phyloP scores from a whole-genome alignment of 345 rosid genomes.

The Pistacia vera region DNA sequence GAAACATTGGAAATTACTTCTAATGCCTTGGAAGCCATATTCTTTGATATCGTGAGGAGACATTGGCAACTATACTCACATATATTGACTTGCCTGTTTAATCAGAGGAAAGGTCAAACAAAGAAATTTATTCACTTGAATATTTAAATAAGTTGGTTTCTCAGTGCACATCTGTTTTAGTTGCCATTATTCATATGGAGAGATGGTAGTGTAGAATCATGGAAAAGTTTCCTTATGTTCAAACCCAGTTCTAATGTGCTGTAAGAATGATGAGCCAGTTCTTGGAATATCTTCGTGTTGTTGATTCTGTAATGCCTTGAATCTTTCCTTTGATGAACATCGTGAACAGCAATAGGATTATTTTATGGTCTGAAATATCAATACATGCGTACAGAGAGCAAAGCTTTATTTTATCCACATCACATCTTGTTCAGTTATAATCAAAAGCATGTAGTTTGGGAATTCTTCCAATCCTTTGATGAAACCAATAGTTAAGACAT shows the following conservation, averaged over 20 bases:
- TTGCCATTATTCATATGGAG: too few relatives aligned
- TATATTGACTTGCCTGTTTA: not conserved
- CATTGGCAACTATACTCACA: too few relatives aligned
- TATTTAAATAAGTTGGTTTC: too few relatives aligned
- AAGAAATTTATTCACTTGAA: too few relatives aligned
- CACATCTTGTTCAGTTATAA: too few relatives aligned
- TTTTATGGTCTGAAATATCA: too few relatives aligned
- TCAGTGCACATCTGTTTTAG: too few relatives aligned
- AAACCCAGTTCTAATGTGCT: too few relatives aligned
- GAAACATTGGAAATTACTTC: not conserved
- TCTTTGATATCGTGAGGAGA: not conserved
- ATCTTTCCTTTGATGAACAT: not conserved
- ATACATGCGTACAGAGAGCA: too few relatives aligned
- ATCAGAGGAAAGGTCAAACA: not conserved
- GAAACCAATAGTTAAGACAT: not conserved
- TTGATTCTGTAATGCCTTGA: slow-evolving; percentile 7
- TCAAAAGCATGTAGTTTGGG: not conserved
- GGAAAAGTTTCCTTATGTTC: too few relatives aligned
- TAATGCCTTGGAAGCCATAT: not conserved
- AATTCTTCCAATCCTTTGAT: not conserved
- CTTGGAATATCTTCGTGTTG: not conserved
- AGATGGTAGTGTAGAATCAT: too few relatives aligned
- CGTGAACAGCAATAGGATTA: not conserved
- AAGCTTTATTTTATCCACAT: too few relatives aligned
- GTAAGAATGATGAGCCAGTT: not conserved